Conservation (phyloP, 352 stramenopile genomes). For the Globisporangium uncinulatum region DNA sequence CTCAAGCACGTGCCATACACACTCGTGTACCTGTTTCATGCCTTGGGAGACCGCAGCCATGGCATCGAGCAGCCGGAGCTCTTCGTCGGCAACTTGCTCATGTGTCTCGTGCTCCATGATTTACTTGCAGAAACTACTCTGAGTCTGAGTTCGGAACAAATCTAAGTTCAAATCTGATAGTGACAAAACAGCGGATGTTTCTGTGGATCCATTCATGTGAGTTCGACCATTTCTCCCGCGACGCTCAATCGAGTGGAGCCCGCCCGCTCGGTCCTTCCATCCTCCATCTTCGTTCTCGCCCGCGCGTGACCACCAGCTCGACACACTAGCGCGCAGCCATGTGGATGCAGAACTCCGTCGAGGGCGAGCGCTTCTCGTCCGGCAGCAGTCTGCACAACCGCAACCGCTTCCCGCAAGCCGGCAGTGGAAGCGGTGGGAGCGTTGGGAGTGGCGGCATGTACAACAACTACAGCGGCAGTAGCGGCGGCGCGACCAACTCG, state of each 20-base stretch:
- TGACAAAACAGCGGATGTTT: too few species aligned
- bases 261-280: neutral
- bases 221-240: too few species aligned
- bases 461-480: conserved; percentile 22
- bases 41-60: conserved; percentile 29
- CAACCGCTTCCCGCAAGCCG: conserved; percentile 25
- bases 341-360: conserved; percentile 69
- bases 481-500: neutral
- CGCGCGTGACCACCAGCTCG: neutral
- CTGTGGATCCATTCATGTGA: too few species aligned
- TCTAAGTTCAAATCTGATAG: too few species aligned
- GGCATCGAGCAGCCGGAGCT: conserved; percentile 40
- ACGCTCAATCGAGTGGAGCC: too few species aligned
- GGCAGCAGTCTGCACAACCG: conserved; percentile 42
- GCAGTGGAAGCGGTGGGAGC: neutral
- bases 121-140: conserved; percentile 7
- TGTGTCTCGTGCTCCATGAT: conserved; percentile 19
- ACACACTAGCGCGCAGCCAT: conserved; percentile 11
- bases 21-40: conserved; percentile 34
- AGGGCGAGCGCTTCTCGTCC: conserved; percentile 27
- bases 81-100: conserved; percentile 36
- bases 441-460: conserved; percentile 21
- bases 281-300: neutral
- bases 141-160: too few species aligned
- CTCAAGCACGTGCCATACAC: neutral